Evolutionary conservation across 2,329 filamentous ascomycete species (phyloP).

Genomic region (Capronia coronata): DNA sequence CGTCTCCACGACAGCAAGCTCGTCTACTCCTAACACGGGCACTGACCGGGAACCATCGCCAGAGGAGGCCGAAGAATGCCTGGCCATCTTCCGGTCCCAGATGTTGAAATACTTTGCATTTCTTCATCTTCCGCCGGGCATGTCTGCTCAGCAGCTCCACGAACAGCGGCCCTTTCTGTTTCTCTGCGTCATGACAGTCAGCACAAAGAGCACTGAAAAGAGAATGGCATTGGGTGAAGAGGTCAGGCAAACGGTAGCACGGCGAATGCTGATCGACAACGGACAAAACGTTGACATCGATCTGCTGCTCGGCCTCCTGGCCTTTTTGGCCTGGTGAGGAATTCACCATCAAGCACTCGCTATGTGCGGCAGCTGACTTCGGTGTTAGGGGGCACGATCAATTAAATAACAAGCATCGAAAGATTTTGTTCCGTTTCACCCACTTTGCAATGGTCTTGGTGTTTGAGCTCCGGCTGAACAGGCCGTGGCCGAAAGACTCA

Average conservation of each 20-base stretch:
- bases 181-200: slow-evolving; percentile 2
- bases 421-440: slow-evolving; percentile 1
- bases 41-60: not conserved
- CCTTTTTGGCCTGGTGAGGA: not conserved
- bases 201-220: not conserved
- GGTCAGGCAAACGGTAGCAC: not conserved
- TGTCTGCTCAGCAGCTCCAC: not conserved
- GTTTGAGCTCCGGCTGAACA: slow-evolving; percentile 5
- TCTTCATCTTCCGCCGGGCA: not conserved
- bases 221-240: not conserved
- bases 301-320: slow-evolving; percentile 4
- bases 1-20: not conserved
- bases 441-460: slow-evolving; percentile 3
- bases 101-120: slow-evolving; percentile 4
- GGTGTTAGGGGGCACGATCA: slow-evolving; percentile 2
- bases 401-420: not conserved
- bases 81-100: not conserved
- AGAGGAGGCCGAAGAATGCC: not conserved
- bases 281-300: not conserved
- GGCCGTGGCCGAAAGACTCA: not conserved
- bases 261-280: not conserved
- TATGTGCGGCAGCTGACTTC: slow-evolving; percentile 2
- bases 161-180: slow-evolving; percentile 1
- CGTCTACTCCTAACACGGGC: not conserved
- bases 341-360: not conserved